Evolutionary conservation across 2,329 filamentous ascomycete genomes (phyloP).

Genomic region (Sclerotinia spermophila): DNA sequence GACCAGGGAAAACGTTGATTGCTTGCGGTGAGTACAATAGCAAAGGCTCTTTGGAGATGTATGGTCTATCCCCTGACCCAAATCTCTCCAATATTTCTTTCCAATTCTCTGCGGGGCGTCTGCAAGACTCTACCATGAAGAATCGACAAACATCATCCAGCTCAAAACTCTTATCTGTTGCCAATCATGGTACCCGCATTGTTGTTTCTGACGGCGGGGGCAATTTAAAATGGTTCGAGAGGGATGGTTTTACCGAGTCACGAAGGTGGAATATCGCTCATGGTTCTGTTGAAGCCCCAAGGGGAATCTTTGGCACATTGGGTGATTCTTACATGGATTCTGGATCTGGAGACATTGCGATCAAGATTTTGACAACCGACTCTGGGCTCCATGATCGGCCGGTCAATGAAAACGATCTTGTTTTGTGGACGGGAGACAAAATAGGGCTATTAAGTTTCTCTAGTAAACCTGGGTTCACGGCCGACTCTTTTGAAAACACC

Average conservation of each 20-base stretch:
- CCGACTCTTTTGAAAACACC: constrained; percentile 49
- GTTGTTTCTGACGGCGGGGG: constrained; percentile 83
- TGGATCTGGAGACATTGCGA: constrained; percentile 67
- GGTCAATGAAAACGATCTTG: constrained; percentile 61
- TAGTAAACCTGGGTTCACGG: constrained; percentile 45
- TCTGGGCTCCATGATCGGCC: constrained; percentile 37
- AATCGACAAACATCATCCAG: constrained; percentile 81
- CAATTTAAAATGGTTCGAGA: constrained; percentile 84
- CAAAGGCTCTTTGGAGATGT: constrained; percentile 87
- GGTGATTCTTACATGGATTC: constrained; percentile 38
- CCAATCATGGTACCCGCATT: constrained; percentile 75
- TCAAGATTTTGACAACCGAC: constrained; percentile 63
- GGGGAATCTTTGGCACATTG: constrained; percentile 51
- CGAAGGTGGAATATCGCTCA: constrained; percentile 53
- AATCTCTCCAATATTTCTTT: constrained; percentile 33
- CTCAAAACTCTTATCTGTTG: constrained; percentile 77
- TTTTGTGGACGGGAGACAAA: constrained; percentile 86
- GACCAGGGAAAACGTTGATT: constrained; percentile 62
- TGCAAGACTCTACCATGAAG: constrained; percentile 54
- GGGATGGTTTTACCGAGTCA: constrained; percentile 67
- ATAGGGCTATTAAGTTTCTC: constrained; percentile 70
- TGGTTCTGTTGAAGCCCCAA: constrained; percentile 46
- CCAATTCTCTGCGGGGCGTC: constrained; percentile 34
- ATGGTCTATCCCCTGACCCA: constrained; percentile 52
- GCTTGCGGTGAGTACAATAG: constrained; percentile 89